phyloP scores from a whole-genome alignment of 495 filamentous ascomycete genomes.

The Jackrogersella multiformis region DNA sequence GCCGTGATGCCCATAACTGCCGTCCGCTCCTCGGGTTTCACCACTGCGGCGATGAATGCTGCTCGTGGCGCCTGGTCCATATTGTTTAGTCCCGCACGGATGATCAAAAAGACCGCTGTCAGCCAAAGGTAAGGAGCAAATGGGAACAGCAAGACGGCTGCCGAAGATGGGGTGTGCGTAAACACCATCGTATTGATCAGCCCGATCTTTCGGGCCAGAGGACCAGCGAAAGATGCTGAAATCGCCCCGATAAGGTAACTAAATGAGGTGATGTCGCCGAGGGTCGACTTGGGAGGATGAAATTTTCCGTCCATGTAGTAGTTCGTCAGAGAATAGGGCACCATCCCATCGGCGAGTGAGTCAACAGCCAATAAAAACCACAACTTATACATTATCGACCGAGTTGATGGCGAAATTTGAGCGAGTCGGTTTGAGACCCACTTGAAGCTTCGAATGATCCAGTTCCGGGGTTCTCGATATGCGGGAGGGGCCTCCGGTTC shows the following conservation, averaged over 20 bases:
- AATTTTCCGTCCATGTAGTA: constrained; percentile 86
- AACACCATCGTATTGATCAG: constrained; percentile 90
- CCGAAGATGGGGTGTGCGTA: constrained; percentile 79
- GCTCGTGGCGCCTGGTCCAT: constrained; percentile 87
- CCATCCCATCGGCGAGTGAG: constrained; percentile 81
- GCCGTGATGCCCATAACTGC: constrained; percentile 79
- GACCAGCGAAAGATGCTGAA: constrained; percentile 76
- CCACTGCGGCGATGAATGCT: constrained; percentile 78
- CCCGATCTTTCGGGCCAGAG: constrained; percentile 79
- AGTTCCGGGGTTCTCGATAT: constrained; percentile 27
- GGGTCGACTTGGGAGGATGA: constrained; percentile 69
- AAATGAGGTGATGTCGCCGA: constrained; percentile 74
- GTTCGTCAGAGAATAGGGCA: constrained; percentile 73
- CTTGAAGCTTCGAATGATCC: constrained; percentile 40
- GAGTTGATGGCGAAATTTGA: constrained; percentile 65
- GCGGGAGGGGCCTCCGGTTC: constrained; percentile 18
- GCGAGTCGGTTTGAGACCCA: constrained; percentile 51
- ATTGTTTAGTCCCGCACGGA: constrained; percentile 74
- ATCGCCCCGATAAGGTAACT: constrained; percentile 72
- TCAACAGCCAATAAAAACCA: constrained; percentile 82
- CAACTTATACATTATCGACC: constrained; percentile 70
- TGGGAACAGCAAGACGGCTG: constrained; percentile 76
- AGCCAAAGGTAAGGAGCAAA: constrained; percentile 64
- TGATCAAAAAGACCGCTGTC: constrained; percentile 69
- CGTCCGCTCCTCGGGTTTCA: constrained; percentile 78